phyloP scores from a whole-genome alignment of 176 grass and related monocot genomes.

The Oryza officinalis region DNA sequence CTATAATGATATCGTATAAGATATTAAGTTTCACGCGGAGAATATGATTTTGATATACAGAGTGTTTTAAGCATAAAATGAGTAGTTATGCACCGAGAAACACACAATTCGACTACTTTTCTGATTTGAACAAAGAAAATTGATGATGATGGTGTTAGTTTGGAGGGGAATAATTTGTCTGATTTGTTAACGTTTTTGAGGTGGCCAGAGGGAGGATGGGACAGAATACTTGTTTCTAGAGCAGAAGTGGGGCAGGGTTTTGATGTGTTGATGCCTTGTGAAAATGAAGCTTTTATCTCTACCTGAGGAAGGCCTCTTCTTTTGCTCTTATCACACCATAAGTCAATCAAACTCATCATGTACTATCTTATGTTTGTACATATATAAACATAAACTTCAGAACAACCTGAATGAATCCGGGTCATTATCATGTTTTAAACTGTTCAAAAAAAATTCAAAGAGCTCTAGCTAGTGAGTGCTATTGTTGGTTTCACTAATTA shows the following conservation, averaged over 20 bases:
- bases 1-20: neutral
- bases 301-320: slow-evolving; percentile 33
- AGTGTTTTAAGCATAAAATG: neutral
- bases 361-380: neutral
- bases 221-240: slow-evolving; percentile 56
- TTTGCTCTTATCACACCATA: slow-evolving; percentile 24
- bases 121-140: slow-evolving; percentile 1
- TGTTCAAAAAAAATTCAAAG: neutral
- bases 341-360: neutral
- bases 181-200: slow-evolving; percentile 7
- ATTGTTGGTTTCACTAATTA: neutral
- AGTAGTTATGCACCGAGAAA: too few species aligned
- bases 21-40: neutral
- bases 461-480: neutral
- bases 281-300: slow-evolving; percentile 41
- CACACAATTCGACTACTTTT: neutral
- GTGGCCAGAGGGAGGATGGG: slow-evolving; percentile 16
- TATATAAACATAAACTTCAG: neutral
- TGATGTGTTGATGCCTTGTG: slow-evolving; percentile 24
- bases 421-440: neutral
- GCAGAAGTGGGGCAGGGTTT: slow-evolving; percentile 21
- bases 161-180: slow-evolving; percentile 24
- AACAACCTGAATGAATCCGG: neutral
- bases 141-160: slow-evolving; percentile 40
- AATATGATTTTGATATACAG: neutral